Evolutionary conservation across 1,284 basidiomycete genomes (phyloP), one percentile per base, ranked within the genome.

Genomic region (Leucoagaricus sp.): DNA sequence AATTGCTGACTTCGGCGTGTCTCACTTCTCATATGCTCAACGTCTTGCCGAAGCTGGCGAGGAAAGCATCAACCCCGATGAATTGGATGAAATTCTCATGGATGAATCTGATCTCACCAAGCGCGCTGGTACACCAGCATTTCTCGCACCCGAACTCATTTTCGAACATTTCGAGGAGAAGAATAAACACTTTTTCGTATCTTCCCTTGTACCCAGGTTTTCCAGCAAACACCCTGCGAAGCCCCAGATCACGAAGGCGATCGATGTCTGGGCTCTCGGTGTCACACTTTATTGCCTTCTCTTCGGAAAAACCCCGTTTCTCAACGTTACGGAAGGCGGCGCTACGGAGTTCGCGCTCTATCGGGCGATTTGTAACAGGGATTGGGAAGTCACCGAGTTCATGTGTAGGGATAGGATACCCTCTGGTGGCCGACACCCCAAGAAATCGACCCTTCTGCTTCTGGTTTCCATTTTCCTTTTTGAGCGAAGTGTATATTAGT

Each of bases 241-340:
- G 33, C 55, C 62, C 13, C 81, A 82, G 1, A 91, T 99, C 61
- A 96, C 95, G 34, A 95, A 96, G 69, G 90, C 94, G 4, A 97
- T 99, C 69, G 97, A 99, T 67, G 85, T 99, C n/a, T 99, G 96
- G 96, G 96, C 97, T 0, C 82, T 99, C 7, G 97, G 97, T n/a
- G 91, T 98, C 33, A 99, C 97, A 1, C 78, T 98, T 12, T 99
- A 95, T 74, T 97, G 95, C 67, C 82, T 99, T 44, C 81, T 98
- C 1, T 98, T 98, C 64, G 97, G 94, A 13, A 65, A 64, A 46
- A 71, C 68, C 0, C 71, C 73, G 2, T 77, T 73, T 46, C 66
- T 72, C 64, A 82, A 74, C 70, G 82, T 67, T 13, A 60, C 63
- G 64, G 82, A 70, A 72, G 81, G 63, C 5, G 45, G 59, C 12